Conservation (phyloP, 164 flowering plant genomes). For the Vitis riparia region DNA sequence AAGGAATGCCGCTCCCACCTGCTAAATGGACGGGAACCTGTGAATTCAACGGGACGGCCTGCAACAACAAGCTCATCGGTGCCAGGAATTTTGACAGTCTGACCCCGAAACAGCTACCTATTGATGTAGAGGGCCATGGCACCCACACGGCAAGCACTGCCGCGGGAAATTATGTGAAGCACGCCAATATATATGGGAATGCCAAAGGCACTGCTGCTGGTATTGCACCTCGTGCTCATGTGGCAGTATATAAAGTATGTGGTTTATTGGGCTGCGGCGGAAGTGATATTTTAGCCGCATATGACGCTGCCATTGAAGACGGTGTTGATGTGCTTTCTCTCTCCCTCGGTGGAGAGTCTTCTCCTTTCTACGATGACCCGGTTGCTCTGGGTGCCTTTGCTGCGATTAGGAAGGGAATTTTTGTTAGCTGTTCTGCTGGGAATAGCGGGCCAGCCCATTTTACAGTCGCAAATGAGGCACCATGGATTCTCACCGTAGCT, state of each 20-base stretch:
- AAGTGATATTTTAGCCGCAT: constrained; percentile 21
- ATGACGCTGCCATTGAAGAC: constrained; percentile 34
- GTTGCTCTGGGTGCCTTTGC: constrained; percentile 26
- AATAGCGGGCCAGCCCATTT: constrained; percentile 20
- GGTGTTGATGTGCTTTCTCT: constrained; percentile 33
- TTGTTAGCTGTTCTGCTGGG: constrained; percentile 31
- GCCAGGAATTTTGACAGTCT: constrained; percentile 6
- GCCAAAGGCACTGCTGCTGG: constrained; percentile 30
- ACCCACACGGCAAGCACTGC: constrained; percentile 37
- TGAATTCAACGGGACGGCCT: constrained; percentile 8
- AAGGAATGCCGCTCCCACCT: constrained; percentile 25
- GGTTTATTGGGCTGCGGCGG: not conserved
- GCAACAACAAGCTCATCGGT: constrained; percentile 27
- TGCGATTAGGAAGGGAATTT: constrained; percentile 29
- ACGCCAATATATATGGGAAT: constrained; percentile 18
- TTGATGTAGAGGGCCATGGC: constrained; percentile 22
- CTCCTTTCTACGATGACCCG: constrained; percentile 4
- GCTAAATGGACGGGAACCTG: constrained; percentile 30
- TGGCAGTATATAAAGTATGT: constrained; percentile 36
- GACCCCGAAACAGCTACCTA: not conserved
- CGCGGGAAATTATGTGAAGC: constrained; percentile 22
- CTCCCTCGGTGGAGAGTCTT: constrained; percentile 18
- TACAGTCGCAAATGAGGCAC: constrained; percentile 24
- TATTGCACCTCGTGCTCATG: constrained; percentile 31
- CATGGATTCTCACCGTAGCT: constrained; percentile 41